Base-by-base conservation (phyloP, 345 rosid genomes). In the Lumnitzera racemosa region DNA sequence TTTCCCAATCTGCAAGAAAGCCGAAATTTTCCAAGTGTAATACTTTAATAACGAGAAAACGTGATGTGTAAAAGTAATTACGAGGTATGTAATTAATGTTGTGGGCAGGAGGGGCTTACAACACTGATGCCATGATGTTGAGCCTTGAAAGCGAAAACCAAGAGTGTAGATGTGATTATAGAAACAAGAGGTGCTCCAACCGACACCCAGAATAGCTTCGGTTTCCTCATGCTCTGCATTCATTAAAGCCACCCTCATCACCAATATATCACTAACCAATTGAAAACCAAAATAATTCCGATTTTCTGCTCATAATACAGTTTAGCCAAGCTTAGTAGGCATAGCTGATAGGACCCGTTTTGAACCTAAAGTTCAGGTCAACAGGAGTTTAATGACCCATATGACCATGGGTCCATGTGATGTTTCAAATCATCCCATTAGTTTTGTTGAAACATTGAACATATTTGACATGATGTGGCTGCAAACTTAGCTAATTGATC, bases 161-260 rank as follows among this genome's bases (percentile, higher is more conserved):
- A 27, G 68, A 89, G 71, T 3, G 98, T 89, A 43, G 96, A 82
- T 55, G 87, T n/a, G 49, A 89, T 77, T 46, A 92, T 96, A 15
- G 81, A 89, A 36, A 74, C 52, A 48, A 92, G 84, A 10, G 98
- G 98, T 14, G 96, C 87, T 67, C 89, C 91, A 0, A 91, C 96
- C 55, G 96, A 82, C 49, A 89, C 81, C 96, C 96, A 89, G 64
- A 86, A 89, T 61, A 89, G 74, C 69, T 71, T 84, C 46, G 96
- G 94, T 53, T 64, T 84, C 70, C 64, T 89, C 81, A 82, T 80
- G 78, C 95, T 79, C 98, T 91, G 47, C 70, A 67, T 62, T 31
- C 12, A 24, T 51, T 66, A 59, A 59, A n/a, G 48, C 47, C 16
- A 49, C 3, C 29, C 3, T 24, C 55, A 16, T 27, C 8, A 24